Conservation (phyloP, 2,329 filamentous ascomycete species). For the Pseudopithomyces maydicus region DNA sequence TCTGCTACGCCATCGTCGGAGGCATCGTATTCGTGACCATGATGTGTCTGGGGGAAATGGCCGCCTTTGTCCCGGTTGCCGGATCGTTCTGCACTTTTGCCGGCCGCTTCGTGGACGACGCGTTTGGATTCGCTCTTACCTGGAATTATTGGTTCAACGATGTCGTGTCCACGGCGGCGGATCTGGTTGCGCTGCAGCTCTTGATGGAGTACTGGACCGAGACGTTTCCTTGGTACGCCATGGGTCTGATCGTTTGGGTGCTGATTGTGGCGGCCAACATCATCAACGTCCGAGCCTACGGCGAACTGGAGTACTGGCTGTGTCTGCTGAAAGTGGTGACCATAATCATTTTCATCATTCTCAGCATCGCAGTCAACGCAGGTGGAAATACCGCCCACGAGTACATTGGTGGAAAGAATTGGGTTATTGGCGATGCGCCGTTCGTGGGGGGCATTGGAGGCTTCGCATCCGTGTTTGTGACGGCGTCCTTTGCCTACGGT, state of each 20-base stretch:
- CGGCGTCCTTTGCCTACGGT: conserved; percentile 73
- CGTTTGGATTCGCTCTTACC: conserved; percentile 54
- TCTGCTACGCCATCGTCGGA: conserved; percentile 46
- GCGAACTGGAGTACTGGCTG: conserved; percentile 44
- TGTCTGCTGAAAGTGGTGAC: conserved; percentile 41
- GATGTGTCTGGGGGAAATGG: conserved; percentile 45
- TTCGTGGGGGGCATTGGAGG: conserved; percentile 43
- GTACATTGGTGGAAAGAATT: conserved; percentile 65
- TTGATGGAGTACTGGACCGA: conserved; percentile 45
- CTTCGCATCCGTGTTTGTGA: conserved; percentile 75
- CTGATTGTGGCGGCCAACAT: conserved; percentile 42
- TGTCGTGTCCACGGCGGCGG: conserved; percentile 39
- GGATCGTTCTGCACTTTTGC: conserved; percentile 37
- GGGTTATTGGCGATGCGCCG: conserved; percentile 66
- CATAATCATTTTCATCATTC: conserved; percentile 42
- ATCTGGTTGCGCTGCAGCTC: conserved; percentile 41
- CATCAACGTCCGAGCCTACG: conserved; percentile 44
- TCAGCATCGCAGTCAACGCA: conserved; percentile 35
- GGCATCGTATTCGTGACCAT: conserved; percentile 41
- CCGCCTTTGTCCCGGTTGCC: conserved; percentile 43
- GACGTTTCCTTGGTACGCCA: conserved; percentile 36
- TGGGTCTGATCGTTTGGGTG: conserved; percentile 38
- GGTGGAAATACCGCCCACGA: conserved; percentile 30
- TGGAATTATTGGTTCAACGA: conserved; percentile 43
- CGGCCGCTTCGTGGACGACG: conserved; percentile 61